Conservation (phyloP, 2,329 filamentous ascomycete genomes). For the Blastomyces gilchristii region DNA sequence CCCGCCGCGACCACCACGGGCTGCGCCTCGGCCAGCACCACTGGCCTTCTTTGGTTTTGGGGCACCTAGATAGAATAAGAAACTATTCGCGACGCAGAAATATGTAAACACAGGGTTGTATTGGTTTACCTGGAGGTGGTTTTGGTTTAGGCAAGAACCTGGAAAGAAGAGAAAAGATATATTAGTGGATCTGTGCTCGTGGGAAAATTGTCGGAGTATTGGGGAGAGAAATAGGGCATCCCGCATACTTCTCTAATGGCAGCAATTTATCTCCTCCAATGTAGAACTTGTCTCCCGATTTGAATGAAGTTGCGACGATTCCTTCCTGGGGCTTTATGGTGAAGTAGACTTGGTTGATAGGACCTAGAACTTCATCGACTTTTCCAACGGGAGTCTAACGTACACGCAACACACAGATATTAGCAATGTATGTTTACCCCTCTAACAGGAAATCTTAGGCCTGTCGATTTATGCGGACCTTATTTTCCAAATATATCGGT, state of each 20-base stretch:
- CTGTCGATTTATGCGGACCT: constrained; percentile 45
- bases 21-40: constrained; percentile 44
- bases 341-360: constrained; percentile 97
- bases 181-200: constrained; percentile 17
- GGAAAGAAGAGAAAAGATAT: background rate
- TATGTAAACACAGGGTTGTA: background rate
- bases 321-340: constrained; percentile 95
- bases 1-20: constrained; percentile 38
- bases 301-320: constrained; percentile 90
- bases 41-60: constrained; percentile 60
- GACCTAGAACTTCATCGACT: constrained; percentile 94
- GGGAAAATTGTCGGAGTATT: background rate
- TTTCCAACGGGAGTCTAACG: constrained; percentile 74
- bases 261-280: constrained; percentile 91
- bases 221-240: constrained; percentile 3
- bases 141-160: constrained; percentile 92
- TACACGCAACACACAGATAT: background rate
- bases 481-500: constrained; percentile 97
- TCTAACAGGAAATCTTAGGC: background rate
- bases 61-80: constrained; percentile 43
- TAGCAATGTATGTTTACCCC: background rate
- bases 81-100: background rate
- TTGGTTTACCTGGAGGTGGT: constrained; percentile 43
- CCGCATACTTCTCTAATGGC: constrained; percentile 65
- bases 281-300: constrained; percentile 93